phyloP scores from a whole-genome alignment of 345 rosid genomes.

The Gossypium arboreum region DNA sequence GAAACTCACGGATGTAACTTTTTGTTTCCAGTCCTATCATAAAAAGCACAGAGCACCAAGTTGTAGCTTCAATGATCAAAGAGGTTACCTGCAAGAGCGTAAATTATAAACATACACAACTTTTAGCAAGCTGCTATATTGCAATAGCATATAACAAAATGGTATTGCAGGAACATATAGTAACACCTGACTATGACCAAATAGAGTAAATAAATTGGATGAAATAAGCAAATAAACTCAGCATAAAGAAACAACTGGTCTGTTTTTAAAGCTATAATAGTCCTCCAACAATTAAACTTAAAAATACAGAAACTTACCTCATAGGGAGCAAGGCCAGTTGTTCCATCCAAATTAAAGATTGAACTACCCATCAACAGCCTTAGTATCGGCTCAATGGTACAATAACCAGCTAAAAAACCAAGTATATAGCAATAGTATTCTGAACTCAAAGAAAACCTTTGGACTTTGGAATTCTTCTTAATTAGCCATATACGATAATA shows the following conservation, averaged over 20 bases:
- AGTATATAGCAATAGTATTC: conserved; percentile 52
- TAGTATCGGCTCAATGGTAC: conserved; percentile 65
- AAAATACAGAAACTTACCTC: conserved; percentile 49
- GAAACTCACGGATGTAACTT: conserved; percentile 59
- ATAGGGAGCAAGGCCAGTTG: conserved; percentile 58
- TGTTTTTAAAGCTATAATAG: neutral
- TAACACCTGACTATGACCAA: neutral
- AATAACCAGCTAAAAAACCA: conserved; percentile 60
- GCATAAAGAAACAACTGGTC: neutral
- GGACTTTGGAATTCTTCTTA: conserved; percentile 49
- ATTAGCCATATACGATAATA: conserved; percentile 65
- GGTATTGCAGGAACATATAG: neutral
- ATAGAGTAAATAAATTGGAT: neutral
- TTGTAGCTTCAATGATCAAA: conserved; percentile 51
- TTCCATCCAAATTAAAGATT: conserved; percentile 53
- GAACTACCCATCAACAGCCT: conserved; percentile 69
- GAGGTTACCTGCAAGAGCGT: conserved; percentile 51
- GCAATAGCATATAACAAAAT: neutral
- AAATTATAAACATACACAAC: neutral
- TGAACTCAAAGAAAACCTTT: conserved; percentile 58
- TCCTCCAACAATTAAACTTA: neutral
- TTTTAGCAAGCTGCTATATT: neutral
- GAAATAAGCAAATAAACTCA: neutral
- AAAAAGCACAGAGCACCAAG: conserved; percentile 80
- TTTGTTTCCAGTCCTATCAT: conserved; percentile 65